Base-by-base conservation (phyloP, 1,139 yeast genomes). In the Pichiaceae sp. region DNA sequence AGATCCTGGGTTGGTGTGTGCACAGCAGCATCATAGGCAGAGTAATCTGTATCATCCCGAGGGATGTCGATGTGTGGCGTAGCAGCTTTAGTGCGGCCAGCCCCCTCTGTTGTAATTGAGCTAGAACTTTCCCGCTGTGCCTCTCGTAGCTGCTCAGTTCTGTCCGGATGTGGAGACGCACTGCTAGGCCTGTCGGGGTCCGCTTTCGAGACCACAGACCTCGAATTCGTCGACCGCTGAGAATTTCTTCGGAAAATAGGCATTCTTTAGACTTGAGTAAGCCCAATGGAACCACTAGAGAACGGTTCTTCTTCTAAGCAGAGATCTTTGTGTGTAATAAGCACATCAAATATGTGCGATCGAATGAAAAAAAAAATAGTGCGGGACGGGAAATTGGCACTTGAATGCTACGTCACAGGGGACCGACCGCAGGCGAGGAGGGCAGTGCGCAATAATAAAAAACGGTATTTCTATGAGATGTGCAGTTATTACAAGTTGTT, bases 181-280 rank as follows among this genome's bases (percentile, higher is more conserved):
- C n/a, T n/a, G n/a, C 8, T 8, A 21, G 12, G 25, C 25, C 25
- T 12, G 25, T 21, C 11, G 11, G 25, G 25, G 25, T 21, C 24
- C 9, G 7, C 24, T 7, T 21, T 11, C 11, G 28, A 6, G 28
- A 5, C 28, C 28, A 25, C 28, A 14, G 28, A 6, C 11, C 11
- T 21, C 28, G 28, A 11, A 7, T 14, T 12, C 16, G 35, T 17
- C 25, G 24, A 12, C 26, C 36, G 34, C 21, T 42, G 43, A n/a
- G 48, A 35, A n/a, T 42, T 47, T 38, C 35, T 44, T 23, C 43
- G 43, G 26, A 48, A 48, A 16, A 45, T 32, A 5, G 52, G 49
- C 52, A 48, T 48, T 11, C 24, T 21, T 21, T 21, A 21, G 24
- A 21, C 24, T 21, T 21, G 11, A 11, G 24, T 7, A n/a, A 33